A percentile compares a stretch with the other conserved stretches of the same genome.
Conservation (phyloP, 2,329 filamentous ascomycete species). For the Fusarium ambrosium region DNA sequence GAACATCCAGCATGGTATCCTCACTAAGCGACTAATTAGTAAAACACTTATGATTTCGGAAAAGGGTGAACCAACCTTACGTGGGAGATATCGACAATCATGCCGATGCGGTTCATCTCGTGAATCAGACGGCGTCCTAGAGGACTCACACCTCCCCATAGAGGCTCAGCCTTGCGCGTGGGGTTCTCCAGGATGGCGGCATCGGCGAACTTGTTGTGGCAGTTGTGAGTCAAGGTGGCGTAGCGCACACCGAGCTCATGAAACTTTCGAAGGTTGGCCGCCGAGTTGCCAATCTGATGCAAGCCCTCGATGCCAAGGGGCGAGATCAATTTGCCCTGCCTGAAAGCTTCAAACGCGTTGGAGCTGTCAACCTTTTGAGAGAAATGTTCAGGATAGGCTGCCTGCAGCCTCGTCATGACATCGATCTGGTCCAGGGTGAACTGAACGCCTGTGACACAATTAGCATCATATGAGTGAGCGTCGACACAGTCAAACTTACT, state of each 20-base stretch:
- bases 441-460: slow-evolving; percentile 64
- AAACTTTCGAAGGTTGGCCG: slow-evolving; percentile 81
- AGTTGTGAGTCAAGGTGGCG: slow-evolving; percentile 92
- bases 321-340: slow-evolving; percentile 76
- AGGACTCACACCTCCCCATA: slow-evolving; percentile 80
- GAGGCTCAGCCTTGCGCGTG: slow-evolving; percentile 64
- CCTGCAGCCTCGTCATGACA: slow-evolving; percentile 73
- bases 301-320: slow-evolving; percentile 88
- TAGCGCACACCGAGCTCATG: slow-evolving; percentile 87
- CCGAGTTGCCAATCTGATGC: slow-evolving; percentile 92
- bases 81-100: slow-evolving; percentile 93
- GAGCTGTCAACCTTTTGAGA: slow-evolving; percentile 72
- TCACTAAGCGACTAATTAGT: slow-evolving; percentile 57
- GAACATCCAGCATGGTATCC: slow-evolving; percentile 88
- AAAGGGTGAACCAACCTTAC: slow-evolving; percentile 54
- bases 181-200: slow-evolving; percentile 76
- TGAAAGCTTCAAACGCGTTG: slow-evolving; percentile 73
- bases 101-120: slow-evolving; percentile 95
- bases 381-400: slow-evolving; percentile 76
- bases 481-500: slow-evolving; percentile 61
- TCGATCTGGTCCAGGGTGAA: slow-evolving; percentile 83
- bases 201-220: slow-evolving; percentile 91
- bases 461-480: background rate
- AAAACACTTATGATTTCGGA: too few species aligned
- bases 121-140: slow-evolving; percentile 77